phyloP scores from a whole-genome alignment of 306 rosid genomes.

The Medicago lupulina region DNA sequence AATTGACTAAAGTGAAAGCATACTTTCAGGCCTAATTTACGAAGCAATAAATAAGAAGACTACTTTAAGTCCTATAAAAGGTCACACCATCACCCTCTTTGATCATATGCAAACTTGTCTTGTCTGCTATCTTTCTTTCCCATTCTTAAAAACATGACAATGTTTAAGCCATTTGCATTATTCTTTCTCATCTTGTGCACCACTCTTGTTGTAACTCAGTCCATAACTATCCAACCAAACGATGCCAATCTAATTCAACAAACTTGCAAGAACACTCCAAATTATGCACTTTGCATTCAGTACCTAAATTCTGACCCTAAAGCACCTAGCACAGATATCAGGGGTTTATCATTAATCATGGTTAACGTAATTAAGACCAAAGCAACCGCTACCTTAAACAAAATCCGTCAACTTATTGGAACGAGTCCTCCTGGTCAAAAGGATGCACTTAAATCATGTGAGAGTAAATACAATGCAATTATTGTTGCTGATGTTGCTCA shows the following conservation, averaged over 20 bases:
- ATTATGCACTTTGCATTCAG: constrained; percentile 40
- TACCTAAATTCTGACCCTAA: constrained; percentile 43
- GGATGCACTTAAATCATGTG: constrained; percentile 36
- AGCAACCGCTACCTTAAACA: constrained; percentile 32
- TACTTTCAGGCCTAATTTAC: too few relatives aligned
- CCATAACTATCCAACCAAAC: background rate
- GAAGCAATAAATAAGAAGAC: too few relatives aligned
- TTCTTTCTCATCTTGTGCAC: constrained; percentile 20
- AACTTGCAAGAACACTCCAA: constrained; percentile 59
- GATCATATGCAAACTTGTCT: background rate
- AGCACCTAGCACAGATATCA: constrained; percentile 42
- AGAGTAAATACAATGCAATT: constrained; percentile 24
- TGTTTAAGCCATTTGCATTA: background rate
- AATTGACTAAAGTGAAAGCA: too few relatives aligned
- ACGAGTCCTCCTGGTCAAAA: background rate
- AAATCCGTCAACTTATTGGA: background rate
- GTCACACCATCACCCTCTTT: background rate
- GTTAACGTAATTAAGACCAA: constrained; percentile 35
- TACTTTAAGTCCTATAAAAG: too few relatives aligned
- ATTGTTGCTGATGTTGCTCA: constrained; percentile 42
- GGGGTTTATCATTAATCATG: constrained; percentile 52
- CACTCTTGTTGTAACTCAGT: constrained; percentile 4
- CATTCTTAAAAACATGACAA: background rate
- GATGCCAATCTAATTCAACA: constrained; percentile 33
- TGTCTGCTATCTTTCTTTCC: background rate